phyloP scores from a whole-genome alignment of 2,329 filamentous ascomycete genomes.

The Ustulina deusta region DNA sequence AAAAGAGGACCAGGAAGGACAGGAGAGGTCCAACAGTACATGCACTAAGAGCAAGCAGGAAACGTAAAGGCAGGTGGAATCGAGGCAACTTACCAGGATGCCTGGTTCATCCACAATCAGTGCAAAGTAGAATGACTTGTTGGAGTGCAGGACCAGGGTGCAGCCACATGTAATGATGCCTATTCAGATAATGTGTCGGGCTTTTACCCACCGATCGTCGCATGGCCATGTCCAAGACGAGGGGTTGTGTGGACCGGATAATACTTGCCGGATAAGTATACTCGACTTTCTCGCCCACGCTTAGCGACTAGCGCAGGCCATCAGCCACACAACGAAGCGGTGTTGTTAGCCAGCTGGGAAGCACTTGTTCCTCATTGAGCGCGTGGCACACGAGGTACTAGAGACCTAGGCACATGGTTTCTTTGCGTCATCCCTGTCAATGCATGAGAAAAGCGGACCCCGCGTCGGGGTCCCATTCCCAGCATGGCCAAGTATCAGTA shows the following conservation, averaged over 20 bases:
- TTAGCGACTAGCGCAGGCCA: slow-evolving; percentile 29
- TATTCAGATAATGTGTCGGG: slow-evolving; percentile 44
- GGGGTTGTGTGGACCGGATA: slow-evolving; percentile 29
- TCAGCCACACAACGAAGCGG: slow-evolving; percentile 30
- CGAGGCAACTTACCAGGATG: slow-evolving; percentile 13
- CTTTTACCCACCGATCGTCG: slow-evolving; percentile 46
- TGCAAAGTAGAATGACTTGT: slow-evolving; percentile 33
- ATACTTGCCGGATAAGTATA: slow-evolving; percentile 21
- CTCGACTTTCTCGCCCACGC: slow-evolving; percentile 27
- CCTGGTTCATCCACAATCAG: slow-evolving; percentile 8
- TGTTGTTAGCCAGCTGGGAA: slow-evolving; percentile 20
- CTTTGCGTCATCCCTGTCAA: slow-evolving; percentile 37
- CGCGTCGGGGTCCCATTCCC: slow-evolving; percentile 41
- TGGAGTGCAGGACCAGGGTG: slow-evolving; percentile 30
- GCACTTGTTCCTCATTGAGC: slow-evolving; percentile 43
- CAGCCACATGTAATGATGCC: slow-evolving; percentile 38
- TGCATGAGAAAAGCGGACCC: slow-evolving; percentile 46
- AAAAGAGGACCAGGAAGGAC: slow-evolving; percentile 4
- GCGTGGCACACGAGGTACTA: slow-evolving; percentile 45
- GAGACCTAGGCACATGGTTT: slow-evolving; percentile 40
- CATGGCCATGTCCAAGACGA: slow-evolving; percentile 46
- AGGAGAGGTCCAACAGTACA: slow-evolving; percentile 4
- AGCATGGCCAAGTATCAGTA: slow-evolving; percentile 45
- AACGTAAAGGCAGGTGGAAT: slow-evolving; percentile 10
- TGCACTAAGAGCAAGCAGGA: slow-evolving; percentile 2